phyloP scores from a whole-genome alignment of 108 stramenopile species.

The Phaeodactylum tricornutum region DNA sequence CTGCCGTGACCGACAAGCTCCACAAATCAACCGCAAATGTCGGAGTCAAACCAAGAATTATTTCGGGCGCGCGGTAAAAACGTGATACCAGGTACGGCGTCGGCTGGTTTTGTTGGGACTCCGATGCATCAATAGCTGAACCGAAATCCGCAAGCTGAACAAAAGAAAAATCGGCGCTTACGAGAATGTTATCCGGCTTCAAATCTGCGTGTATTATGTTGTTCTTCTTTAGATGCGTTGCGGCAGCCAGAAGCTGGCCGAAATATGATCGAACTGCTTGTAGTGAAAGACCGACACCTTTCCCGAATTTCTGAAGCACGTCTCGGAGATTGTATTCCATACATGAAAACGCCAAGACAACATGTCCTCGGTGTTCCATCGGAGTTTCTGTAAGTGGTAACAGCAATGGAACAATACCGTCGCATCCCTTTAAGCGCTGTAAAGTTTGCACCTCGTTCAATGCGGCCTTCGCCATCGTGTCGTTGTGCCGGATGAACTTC shows the following conservation, averaged over 20 bases:
- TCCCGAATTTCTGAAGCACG: constrained; percentile 63
- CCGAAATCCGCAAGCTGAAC: constrained; percentile 95
- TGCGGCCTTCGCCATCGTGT: constrained; percentile 95
- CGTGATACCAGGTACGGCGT: constrained; percentile 97
- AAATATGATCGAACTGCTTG: constrained; percentile 85
- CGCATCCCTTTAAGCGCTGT: constrained; percentile 20
- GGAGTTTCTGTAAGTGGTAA: constrained; percentile 23
- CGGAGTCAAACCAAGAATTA: constrained; percentile 93
- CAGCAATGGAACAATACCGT: constrained; percentile 56
- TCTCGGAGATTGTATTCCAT: constrained; percentile 39
- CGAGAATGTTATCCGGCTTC: constrained; percentile 98
- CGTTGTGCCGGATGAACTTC: constrained; percentile 95
- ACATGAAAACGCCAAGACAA: constrained; percentile 71
- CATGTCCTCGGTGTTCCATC: constrained; percentile 26
- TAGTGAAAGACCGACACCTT: constrained; percentile 83
- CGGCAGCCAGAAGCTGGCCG: constrained; percentile 83
- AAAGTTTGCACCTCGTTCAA: constrained; percentile 62
- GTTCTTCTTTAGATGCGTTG: constrained; percentile 70
- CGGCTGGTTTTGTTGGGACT: constrained; percentile 30
- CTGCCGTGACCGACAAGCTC: constrained; percentile 85
- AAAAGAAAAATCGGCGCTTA: constrained; percentile 67
- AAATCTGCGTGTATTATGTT: constrained; percentile 95
- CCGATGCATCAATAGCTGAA: constrained; percentile 70
- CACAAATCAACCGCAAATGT: constrained; percentile 91
- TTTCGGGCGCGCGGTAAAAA: constrained; percentile 98